Base-by-base conservation (phyloP, 768 basidiomycete species). In the Rhizopogon vesiculosus region DNA sequence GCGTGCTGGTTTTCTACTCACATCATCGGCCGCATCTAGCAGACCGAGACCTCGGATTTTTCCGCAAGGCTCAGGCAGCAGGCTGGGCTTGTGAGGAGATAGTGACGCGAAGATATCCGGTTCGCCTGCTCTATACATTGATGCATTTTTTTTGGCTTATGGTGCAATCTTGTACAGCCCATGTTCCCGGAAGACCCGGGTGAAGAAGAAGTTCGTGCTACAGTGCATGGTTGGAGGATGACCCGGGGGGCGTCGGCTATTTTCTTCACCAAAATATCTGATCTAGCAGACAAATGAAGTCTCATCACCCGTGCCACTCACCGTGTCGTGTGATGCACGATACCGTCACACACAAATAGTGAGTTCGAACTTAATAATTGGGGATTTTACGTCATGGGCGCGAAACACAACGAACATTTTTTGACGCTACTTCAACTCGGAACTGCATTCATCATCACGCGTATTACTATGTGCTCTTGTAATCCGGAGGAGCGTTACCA, bases 141-240 rank as follows among this genome's bases (percentile, higher is more conserved):
- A 41, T 28, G 29, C 15, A n/a, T 16, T 41, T 43, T 8, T 31
- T 45, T 2, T 33, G 8, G 31, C 41, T 44, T 29, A 53, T 25
- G 3, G 18, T 16, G 7, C 15, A 33, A 63, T 43, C 15, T 19
- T 50, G 57, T 56, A 2, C 58, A 92, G 89, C 85, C 87, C 1
- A 96, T 96, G 94, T 96, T 96, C 62, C 87, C 87, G 0, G 84
- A 93, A 4, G 94, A 97, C 72, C 72, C 82, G 1, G 94, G 93
- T 8, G 89, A 89, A 52, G 86, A 84, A 59, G 78, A 79, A 7
- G 76, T 93, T 7, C 78, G 93, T 22, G 80, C 86, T 7, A 92
- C 88, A 0, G 93, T 97, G 1, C 87, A 93, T 63, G 93, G 93
- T 2, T 94, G 91, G 91, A 76, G 72, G 52, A 69, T 93, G 59